Base-by-base conservation (phyloP, 441 rosid species). In the Erysimum pusillum region DNA sequence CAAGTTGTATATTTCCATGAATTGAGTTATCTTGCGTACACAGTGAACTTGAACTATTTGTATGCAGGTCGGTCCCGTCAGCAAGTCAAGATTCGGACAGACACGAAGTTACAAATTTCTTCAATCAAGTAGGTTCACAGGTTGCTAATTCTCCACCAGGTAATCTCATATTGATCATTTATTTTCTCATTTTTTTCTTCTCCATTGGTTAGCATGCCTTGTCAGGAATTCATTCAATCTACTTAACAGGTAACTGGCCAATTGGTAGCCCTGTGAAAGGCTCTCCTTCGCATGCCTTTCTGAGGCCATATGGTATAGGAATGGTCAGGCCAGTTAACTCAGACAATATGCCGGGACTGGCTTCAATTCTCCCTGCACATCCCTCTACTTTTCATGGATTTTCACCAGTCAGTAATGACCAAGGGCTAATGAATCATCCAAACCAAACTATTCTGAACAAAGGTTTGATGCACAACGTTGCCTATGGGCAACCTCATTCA, bases 71-170 rank as follows among this genome's bases (percentile, higher is more conserved):
- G 81, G 83, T 92, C 83, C 91, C 83, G 69, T 88, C 82, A 74
- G 71, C 83, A 74, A 87, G 77, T 84, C 96, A 83, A 80, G 98
- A 90, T 74, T 79, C 88, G 83, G 98, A 92, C 69, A 91, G 88
- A 78, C 85, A 85, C 36, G 97, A 92, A 71, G 77, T 76, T 76
- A 83, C 82, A 63, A 83, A 82, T 73, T 89, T 90, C 81, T 76
- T 84, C 35, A 90, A 80, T 72, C 96, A 85, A 74, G 81, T 86
- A 53, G 94, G 87, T 48, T 86, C 95, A 39, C 97, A 90, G 8
- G 72, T 88, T 61, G 65, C 89, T 56, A 89, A 70, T 81, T 92
- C 98, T 83, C 96, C 98, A 67, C 94, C 98, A 41, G 93, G 98
- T 76, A 76, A 69, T 35, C 32, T 42, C 75, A 34, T 62, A 22